Conservation (phyloP, 2,329 filamentous ascomycete species). For the Apiospora rasikravindrae region DNA sequence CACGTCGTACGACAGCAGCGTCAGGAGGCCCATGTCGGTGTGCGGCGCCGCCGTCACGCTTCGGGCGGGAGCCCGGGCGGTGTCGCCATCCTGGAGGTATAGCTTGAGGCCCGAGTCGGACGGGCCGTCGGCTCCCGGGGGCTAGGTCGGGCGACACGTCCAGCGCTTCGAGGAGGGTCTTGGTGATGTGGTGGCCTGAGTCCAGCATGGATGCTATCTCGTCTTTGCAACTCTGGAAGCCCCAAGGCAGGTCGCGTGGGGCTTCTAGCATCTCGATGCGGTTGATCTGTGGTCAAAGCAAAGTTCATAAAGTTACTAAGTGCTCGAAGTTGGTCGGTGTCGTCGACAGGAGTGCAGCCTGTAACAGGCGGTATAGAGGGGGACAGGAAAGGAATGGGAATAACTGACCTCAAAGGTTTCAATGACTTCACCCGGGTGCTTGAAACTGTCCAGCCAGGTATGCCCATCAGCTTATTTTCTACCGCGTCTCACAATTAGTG, state of each 20-base stretch:
- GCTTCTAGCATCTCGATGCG: not conserved
- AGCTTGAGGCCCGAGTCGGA: not conserved
- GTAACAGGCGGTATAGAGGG: too few species aligned
- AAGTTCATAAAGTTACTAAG: not conserved
- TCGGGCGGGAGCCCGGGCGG: too few species aligned
- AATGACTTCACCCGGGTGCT: not conserved
- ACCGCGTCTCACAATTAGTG: not conserved
- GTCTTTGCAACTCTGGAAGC: not conserved
- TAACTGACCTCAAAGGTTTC: not conserved
- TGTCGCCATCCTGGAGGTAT: not conserved
- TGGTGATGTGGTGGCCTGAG: not conserved
- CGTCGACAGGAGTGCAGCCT: too few species aligned
- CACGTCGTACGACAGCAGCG: not conserved
- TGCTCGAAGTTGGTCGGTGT: not conserved
- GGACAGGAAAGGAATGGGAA: too few species aligned
- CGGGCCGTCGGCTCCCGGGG: too few species aligned
- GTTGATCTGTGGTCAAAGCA: not conserved
- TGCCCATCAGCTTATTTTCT: not conserved
- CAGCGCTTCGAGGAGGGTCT: not conserved
- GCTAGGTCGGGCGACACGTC: not conserved
- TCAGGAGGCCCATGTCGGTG: not conserved
- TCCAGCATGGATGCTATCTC: not conserved
- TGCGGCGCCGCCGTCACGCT: not conserved
- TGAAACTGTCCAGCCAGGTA: not conserved
- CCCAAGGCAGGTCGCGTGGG: too few species aligned